These are phyloP conservation scores for Ministeria vibrans DNA, from an alignment of 78 protist species.

Conservation along the genomic window DNA sequence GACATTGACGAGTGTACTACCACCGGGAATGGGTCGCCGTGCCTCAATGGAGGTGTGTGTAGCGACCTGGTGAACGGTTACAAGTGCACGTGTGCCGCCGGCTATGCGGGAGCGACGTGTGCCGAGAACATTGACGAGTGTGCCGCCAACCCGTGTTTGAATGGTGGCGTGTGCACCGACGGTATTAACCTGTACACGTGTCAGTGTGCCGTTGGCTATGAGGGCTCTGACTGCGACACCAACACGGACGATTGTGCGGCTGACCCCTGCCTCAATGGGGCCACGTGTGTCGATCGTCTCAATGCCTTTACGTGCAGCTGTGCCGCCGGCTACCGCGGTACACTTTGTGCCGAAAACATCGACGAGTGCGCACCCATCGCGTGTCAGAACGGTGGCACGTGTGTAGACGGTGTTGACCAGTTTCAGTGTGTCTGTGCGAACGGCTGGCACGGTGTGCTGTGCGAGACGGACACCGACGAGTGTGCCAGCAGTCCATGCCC, in stretches of 20 bases:
- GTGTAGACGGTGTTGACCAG: too few relatives aligned
- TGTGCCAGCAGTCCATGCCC: too few relatives aligned
- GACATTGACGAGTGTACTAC: too few relatives aligned
- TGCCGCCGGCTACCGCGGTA: not conserved
- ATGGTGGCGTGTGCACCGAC: constrained; percentile 1
- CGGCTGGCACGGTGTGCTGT: too few relatives aligned
- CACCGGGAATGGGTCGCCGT: too few relatives aligned
- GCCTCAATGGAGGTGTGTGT: not conserved
- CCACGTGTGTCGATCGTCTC: not conserved
- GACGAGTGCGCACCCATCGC: not conserved
- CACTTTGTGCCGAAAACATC: not conserved
- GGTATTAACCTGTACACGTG: not conserved
- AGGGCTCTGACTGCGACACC: not conserved
- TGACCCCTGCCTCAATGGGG: not conserved
- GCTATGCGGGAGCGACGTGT: not conserved
- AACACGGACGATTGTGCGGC: not conserved
- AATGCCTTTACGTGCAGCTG: not conserved
- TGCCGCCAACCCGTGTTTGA: not conserved
- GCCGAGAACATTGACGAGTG: not conserved
- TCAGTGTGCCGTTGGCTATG: not conserved
- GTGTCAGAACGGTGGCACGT: not conserved
- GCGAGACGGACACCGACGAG: too few relatives aligned
- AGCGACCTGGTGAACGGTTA: not conserved
- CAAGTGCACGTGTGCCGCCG: not conserved
- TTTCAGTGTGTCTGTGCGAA: too few relatives aligned